Percentiles rank a stretch among this genome's conserved stretches.
Evolutionary conservation across 768 basidiomycete genomes (phyloP).

Genomic region (Termitomyces sp.): DNA sequence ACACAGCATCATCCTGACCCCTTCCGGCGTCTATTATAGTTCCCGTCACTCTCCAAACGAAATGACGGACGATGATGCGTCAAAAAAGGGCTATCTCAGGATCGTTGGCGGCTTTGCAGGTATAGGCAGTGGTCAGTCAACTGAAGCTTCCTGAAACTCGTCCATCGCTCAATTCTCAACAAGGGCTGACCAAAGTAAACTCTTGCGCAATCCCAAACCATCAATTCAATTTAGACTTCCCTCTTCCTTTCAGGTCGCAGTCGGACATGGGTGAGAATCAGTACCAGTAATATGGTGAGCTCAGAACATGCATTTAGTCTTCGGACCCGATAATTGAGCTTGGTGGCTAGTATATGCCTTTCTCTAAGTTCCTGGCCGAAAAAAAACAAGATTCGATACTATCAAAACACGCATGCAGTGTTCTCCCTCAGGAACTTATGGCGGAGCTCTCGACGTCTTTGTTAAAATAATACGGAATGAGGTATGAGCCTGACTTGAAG

Average conservation of each 20-base stretch:
- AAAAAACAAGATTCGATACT: constrained; percentile 55
- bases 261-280: constrained; percentile 59
- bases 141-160: neutral
- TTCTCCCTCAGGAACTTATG: constrained; percentile 57
- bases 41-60: constrained; percentile 5
- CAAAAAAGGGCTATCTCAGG: constrained; percentile 33
- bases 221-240: neutral
- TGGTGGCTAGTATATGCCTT: neutral
- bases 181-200: constrained; percentile 49
- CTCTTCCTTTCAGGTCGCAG: constrained; percentile 45
- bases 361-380: neutral
- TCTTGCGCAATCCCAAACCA: neutral
- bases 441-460: constrained; percentile 55
- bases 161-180: neutral
- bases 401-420: constrained; percentile 72
- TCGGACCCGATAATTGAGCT: constrained; percentile 1
- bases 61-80: constrained; percentile 29
- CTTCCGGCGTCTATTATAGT: constrained; percentile 5
- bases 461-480: constrained; percentile 54
- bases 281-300: constrained; percentile 7
- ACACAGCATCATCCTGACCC: neutral
- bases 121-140: constrained; percentile 50
- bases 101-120: constrained; percentile 54
- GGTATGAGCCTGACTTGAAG: constrained; percentile 28
- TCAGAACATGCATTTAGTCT: neutral